Percentiles rank a stretch among this genome's conserved stretches.
Evolutionary conservation across 306 rosid genomes (phyloP).

Genomic region (Pterocarpus santalinus): DNA sequence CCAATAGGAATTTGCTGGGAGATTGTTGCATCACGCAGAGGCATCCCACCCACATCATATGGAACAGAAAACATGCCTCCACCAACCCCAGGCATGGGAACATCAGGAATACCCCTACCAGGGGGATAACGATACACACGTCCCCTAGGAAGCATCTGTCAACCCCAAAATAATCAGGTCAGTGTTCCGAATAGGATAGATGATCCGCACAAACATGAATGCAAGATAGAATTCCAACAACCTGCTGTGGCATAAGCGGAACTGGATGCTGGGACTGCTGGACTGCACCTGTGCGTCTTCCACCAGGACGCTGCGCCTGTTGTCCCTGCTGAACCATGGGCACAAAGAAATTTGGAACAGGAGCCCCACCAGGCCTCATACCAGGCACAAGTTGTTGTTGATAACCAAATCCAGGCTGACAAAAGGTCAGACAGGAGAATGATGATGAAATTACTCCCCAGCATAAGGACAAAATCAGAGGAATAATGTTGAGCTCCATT

Average conservation of each 20-base stretch:
- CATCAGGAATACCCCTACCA: conserved; percentile 88
- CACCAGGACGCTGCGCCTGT: conserved; percentile 96
- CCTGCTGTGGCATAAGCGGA: conserved; percentile 96
- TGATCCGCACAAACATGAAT: neutral
- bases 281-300: conserved; percentile 83
- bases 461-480: neutral
- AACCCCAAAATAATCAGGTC: conserved; percentile 38
- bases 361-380: conserved; percentile 97
- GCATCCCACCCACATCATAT: conserved; percentile 84
- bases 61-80: conserved; percentile 99
- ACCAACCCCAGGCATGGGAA: conserved; percentile 89
- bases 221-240: conserved; percentile 34
- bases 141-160: conserved; percentile 93
- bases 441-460: conserved; percentile 8
- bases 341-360: conserved; percentile 93
- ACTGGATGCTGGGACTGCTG: conserved; percentile 93
- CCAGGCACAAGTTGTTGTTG: conserved; percentile 99
- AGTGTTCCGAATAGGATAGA: conserved; percentile 11
- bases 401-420: conserved; percentile 97
- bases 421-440: conserved; percentile 32
- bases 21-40: conserved; percentile 76
- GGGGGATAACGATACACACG: conserved; percentile 94
- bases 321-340: conserved; percentile 99
- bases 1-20: conserved; percentile 90
- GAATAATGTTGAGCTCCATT: neutral